A percentile compares a stretch with the other conserved stretches of the same genome.
These are phyloP conservation scores for Simplicillium sp. DNA, from an alignment of 2,329 filamentous ascomycete genomes.

Conservation along the genomic window DNA sequence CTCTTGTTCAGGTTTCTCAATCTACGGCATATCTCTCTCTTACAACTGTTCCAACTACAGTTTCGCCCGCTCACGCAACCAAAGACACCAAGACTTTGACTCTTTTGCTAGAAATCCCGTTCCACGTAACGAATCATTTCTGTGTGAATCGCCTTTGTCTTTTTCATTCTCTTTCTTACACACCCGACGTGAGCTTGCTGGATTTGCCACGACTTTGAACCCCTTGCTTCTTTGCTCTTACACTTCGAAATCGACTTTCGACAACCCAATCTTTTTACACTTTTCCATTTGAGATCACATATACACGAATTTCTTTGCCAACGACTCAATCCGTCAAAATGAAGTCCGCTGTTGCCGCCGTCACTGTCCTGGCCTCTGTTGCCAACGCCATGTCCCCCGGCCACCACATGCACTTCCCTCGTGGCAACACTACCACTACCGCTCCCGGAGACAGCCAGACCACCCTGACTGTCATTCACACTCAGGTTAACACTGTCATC, in stretches of 20 bases:
- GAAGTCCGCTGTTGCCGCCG: conserved; percentile 33
- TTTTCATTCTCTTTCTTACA: conserved; percentile 1
- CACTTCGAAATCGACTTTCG: conserved; percentile 7
- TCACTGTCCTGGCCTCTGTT: conserved; percentile 35
- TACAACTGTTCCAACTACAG: conserved; percentile 8
- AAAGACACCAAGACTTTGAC: conserved; percentile 2
- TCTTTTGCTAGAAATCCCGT: no score
- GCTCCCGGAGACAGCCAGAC: conserved; percentile 15
- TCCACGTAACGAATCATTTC: no score
- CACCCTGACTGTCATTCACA: conserved; percentile 41
- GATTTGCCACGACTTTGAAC: conserved; percentile 7
- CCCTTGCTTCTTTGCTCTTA: conserved; percentile 4
- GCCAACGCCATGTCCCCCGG: conserved; percentile 26
- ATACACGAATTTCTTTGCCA: conserved; percentile 5
- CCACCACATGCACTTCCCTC: conserved; percentile 5
- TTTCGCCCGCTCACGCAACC: conserved; percentile 1
- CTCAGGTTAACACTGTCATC: conserved; percentile 46
- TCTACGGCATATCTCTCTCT: background rate
- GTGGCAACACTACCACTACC: conserved; percentile 11
- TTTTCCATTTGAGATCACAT: background rate
- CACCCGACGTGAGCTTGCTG: conserved; percentile 7
- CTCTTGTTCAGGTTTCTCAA: background rate
- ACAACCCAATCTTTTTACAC: conserved; percentile 8
- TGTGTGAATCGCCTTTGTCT: no score
- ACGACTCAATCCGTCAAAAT: conserved; percentile 27